Evolutionary conservation across 257 asterid species (phyloP), one percentile per base, ranked within the genome.

Genomic region (Cordia subcordata): DNA sequence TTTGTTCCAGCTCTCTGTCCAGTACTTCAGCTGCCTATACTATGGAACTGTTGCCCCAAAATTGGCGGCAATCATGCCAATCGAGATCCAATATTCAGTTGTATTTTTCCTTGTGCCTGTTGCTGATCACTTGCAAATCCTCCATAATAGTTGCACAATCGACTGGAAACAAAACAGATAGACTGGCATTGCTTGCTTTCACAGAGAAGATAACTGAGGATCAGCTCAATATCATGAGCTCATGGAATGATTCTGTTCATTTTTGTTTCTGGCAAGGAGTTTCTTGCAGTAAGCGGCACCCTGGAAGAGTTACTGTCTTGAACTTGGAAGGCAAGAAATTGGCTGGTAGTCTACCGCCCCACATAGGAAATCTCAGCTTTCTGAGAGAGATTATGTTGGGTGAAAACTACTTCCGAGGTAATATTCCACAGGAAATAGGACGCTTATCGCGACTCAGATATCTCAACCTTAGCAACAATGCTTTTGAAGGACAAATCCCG

Each of bases 311-410:
- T 5, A 61, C 58, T 0, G 37, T 27, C 1, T 61, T 81, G 45
- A 49, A 58, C 39, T 57, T 81, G 42, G 8, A 4, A 46, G 72
- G 72, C 10, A 59, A 18, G 42, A 73, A 68, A 18, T 32, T 81
- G 54, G 6, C n/a, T 13, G 87, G 87, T 8, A 17, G 69, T 5
- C 38, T 81, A 47, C 62, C 83, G 35, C 72, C 77, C 22, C 65
- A 69, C 35, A 52, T 80, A 54, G 81, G 82, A 15, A 80, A 80
- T 49, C 79, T 80, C 51, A 64, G 76, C 38, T 77, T 74, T 47
- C 74, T 76, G 33, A 63, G 47, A 46, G 39, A 4, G 8, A 69
- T 80, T 15, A 27, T 8, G 45, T 58, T 80, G 4, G 49, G 52
- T 52, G 68, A 61, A 27, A 80, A 74, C 65, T 58, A 55, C 35